These are phyloP conservation scores for Pontederia crassipes DNA, from an alignment of 176 grass and related monocot genomes.

Conservation along the genomic window DNA sequence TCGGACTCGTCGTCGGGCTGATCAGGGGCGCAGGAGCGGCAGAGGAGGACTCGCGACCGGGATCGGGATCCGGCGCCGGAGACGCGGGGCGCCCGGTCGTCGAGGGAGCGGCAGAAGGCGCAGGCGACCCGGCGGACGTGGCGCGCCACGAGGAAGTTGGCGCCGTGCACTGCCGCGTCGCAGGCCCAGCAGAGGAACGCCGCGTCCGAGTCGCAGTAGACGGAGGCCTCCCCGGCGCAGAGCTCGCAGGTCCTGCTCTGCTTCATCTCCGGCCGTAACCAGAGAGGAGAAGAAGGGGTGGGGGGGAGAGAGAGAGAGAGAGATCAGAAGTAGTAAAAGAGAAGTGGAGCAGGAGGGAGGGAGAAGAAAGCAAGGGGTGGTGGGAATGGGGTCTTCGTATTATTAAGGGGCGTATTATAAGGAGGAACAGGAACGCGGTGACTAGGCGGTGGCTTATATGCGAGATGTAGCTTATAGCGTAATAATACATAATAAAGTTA, in stretches of 20 bases:
- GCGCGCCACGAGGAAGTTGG: constrained; percentile 71
- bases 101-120: constrained; percentile 7
- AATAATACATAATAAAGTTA: too few species aligned
- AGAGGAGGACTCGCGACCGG: neutral
- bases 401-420: too few species aligned
- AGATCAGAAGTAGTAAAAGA: too few species aligned
- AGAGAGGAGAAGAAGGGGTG: too few species aligned
- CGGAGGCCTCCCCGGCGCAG: constrained; percentile 4
- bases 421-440: too few species aligned
- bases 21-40: neutral
- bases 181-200: constrained; percentile 79
- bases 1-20: too few species aligned
- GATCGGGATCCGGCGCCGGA: neutral
- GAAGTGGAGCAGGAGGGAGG: too few species aligned
- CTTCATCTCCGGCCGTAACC: neutral
- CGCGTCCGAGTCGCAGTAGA: constrained; percentile 35
- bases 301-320: too few species aligned
- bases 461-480: too few species aligned
- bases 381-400: too few species aligned
- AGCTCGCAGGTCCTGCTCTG: constrained; percentile 1
- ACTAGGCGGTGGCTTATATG: too few species aligned
- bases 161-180: constrained; percentile 20
- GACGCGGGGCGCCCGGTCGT: neutral
- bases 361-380: too few species aligned
- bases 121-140: constrained; percentile 33